phyloP scores from a whole-genome alignment of 2,329 filamentous ascomycete species.

The Paraconiothyrium brasiliense region DNA sequence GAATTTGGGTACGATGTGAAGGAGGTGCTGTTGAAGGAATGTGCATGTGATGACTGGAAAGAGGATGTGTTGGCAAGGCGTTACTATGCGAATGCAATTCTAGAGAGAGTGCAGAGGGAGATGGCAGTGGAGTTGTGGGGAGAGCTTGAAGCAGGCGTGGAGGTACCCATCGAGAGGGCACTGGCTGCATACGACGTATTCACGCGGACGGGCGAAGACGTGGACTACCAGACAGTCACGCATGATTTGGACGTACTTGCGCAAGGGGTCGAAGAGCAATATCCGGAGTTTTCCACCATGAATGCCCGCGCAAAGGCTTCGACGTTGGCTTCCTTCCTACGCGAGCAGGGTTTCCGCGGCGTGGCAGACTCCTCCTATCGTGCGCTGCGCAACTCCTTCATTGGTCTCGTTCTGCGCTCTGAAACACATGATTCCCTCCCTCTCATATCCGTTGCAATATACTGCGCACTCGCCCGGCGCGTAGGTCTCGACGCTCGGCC shows the following conservation, averaged over 20 bases:
- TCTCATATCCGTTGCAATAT: slow-evolving; percentile 87
- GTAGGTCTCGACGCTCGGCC: slow-evolving; percentile 80
- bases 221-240: slow-evolving; percentile 74
- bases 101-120: slow-evolving; percentile 82
- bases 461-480: slow-evolving; percentile 78
- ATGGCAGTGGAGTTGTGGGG: slow-evolving; percentile 83
- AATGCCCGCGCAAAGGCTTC: slow-evolving; percentile 74
- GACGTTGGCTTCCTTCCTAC: slow-evolving; percentile 74
- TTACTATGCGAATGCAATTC: slow-evolving; percentile 76
- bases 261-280: slow-evolving; percentile 61
- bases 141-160: slow-evolving; percentile 61
- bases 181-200: slow-evolving; percentile 91
- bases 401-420: slow-evolving; percentile 81
- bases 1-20: slow-evolving; percentile 86
- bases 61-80: slow-evolving; percentile 82
- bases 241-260: slow-evolving; percentile 72
- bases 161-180: slow-evolving; percentile 73
- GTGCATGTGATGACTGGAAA: slow-evolving; percentile 64
- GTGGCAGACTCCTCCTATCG: slow-evolving; percentile 78
- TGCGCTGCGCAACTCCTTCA: slow-evolving; percentile 84
- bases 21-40: slow-evolving; percentile 78
- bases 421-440: slow-evolving; percentile 81
- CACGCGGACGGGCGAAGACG: slow-evolving; percentile 74
- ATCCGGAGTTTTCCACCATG: slow-evolving; percentile 63
- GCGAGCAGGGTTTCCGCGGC: slow-evolving; percentile 73